phyloP scores from a whole-genome alignment of 2,329 filamentous ascomycete species.

The Zelopaecilomyces penicillatus region DNA sequence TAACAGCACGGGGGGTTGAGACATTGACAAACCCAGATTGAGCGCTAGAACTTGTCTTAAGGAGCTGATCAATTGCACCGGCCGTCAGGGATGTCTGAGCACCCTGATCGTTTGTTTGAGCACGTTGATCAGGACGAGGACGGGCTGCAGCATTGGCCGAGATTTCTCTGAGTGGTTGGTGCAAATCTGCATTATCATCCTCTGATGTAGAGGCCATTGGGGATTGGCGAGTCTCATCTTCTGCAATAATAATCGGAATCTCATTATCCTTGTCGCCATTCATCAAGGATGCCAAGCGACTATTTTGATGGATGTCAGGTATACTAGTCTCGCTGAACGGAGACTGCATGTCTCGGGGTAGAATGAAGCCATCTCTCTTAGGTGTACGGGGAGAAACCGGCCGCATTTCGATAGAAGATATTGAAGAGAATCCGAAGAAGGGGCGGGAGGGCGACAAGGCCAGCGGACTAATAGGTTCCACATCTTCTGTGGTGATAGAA shows the following conservation, averaged over 20 bases:
- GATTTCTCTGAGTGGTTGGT: conserved; percentile 52
- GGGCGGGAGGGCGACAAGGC: conserved; percentile 16
- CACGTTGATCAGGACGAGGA: conserved; percentile 28
- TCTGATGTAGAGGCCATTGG: conserved; percentile 28
- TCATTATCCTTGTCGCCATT: conserved; percentile 35
- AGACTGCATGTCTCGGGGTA: conserved; percentile 37
- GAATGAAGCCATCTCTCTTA: conserved; percentile 47
- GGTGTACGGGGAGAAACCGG: conserved; percentile 42
- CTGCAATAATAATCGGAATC: conserved; percentile 45
- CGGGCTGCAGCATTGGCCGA: conserved; percentile 47
- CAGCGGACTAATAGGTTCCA: conserved; percentile 31
- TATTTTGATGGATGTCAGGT: conserved; percentile 32
- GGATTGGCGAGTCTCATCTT: conserved; percentile 55
- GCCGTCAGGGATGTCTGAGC: conserved; percentile 81
- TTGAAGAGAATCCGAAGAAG: conserved; percentile 34
- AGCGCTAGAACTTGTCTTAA: conserved; percentile 36
- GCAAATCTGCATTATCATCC: conserved; percentile 44
- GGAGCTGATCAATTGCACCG: conserved; percentile 68
- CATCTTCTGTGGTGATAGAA: conserved; percentile 23
- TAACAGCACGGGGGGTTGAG: conserved; percentile 13
- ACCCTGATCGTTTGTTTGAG: conserved; percentile 56
- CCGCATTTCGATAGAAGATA: conserved; percentile 38
- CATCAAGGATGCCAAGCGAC: conserved; percentile 35
- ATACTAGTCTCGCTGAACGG: conserved; percentile 20
- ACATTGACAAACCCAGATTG: neutral